Evolutionary conservation across 192 early-diverging fungal genomes (phyloP), one percentile per base, ranked within the genome.

Genomic region (Entomortierella beljakovae): DNA sequence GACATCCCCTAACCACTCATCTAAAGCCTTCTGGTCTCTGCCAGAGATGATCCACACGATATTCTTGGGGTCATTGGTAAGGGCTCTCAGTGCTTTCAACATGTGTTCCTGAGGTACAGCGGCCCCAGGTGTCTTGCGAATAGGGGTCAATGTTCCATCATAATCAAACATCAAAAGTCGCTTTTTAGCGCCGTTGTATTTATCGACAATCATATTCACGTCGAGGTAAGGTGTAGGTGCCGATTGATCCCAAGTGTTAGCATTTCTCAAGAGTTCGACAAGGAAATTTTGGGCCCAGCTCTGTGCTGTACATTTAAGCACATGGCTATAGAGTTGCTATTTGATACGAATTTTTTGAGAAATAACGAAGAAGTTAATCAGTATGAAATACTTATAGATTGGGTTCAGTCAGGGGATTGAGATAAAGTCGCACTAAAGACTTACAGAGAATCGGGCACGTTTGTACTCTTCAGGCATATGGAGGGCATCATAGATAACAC

Each of bases 61-160:
- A 83, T 98, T 99, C 25, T 82, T 75, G 22, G 95, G 93, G 70
- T 99, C 95, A 9, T 70, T 77, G 33, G 87, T 87, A 18, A 99
- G 84, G 26, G 54, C 57, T 22, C 84, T 64, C 68, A 99, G 70
- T 6, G 91, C 92, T 49, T 84, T 74, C 7, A 99, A 88, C 94
- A 96, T 96, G 28, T 89, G 86, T 37, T 89, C 85, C 43, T 93
- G 88, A 52, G 97, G 98, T 6, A 92, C 65, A 15, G 95, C 95
- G 34, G 90, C 90, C 4, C 88, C 87, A 15, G 95, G 96, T 25
- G 88, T 93, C 80, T 93, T 95, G 53, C 85, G 85, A 49, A 97
- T 97, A 3, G 96, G 95, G 2, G 96, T 97, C 16, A 99, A 81
- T 6, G 97, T 99, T 32, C 98, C 98, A 68, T 99, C 97, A 79